Base-by-base conservation (phyloP, 805 yeast genomes). In the Barnettozyma siamensis region DNA sequence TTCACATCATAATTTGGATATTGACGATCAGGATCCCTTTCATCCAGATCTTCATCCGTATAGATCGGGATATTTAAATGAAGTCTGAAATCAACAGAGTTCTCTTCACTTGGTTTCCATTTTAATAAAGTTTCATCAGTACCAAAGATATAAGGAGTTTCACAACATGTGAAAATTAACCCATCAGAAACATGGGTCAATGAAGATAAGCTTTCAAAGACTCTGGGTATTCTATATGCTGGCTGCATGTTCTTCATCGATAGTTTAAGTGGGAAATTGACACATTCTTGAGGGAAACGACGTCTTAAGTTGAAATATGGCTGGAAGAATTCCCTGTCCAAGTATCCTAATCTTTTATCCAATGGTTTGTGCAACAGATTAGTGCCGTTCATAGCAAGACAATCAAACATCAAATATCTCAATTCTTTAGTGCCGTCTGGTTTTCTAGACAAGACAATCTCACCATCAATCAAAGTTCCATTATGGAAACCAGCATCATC, bases 21-120 rank as follows among this genome's bases (percentile, higher is more conserved):
- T 43, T 83, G 77, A 43, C 84, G 74, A 45, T 80, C 86, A 1
- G 78, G 77, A 57, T 84, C 91, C 40, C 78, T 76, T 33, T 68
- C 66, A 21, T 66, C 61, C 23, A 82, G 65, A 41, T 80, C 85
- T 6, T 75, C 75, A 57, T 84, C 91, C 35, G 72, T 72, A 51
- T 51, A 78, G 8, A 62, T 51, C 15, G 79, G 76, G 53, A 86
- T 85, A 28, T 72, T 72, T 44, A 88, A 61, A 27, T 71, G 70
- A 45, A 93, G 62, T 57, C 80, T 80, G 63, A 87, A 93, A 63
- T 93, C 99, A 33, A 94, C 77, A 0, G 97, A 83, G 54, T 93
- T 94, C 61, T 91, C 99, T 47, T 86, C 86, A 11, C 95, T 87
- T 2, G 99, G 98, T 57, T 93, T 93, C 99, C 99, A 93, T 63